Evolutionary conservation across 2,329 filamentous ascomycete species (phyloP).

Genomic region (Stemphylium vesicarium): DNA sequence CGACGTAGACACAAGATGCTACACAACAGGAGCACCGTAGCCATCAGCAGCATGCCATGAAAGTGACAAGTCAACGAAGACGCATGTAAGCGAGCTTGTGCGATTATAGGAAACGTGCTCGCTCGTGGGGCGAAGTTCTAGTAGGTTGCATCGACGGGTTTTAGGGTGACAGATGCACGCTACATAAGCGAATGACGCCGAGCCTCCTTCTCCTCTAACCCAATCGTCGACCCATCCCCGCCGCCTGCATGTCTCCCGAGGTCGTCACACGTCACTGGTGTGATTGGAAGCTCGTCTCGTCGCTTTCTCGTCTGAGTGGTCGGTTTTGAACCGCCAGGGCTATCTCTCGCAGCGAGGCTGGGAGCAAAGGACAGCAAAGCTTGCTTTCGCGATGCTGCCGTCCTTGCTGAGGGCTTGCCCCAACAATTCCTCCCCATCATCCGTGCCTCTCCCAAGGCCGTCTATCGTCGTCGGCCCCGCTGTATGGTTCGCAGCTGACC

Average conservation of each 20-base stretch:
- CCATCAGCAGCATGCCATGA: neutral
- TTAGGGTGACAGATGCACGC: neutral
- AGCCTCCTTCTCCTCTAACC: neutral
- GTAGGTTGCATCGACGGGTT: too few species aligned
- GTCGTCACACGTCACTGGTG: slow-evolving; percentile 2
- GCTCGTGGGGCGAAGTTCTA: too few species aligned
- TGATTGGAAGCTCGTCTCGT: neutral
- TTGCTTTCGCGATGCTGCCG: neutral
- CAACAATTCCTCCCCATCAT: neutral
- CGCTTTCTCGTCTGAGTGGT: neutral
- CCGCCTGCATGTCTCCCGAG: neutral
- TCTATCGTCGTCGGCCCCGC: neutral
- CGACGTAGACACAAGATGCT: too few species aligned
- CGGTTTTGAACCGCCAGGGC: neutral
- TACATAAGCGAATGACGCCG: slow-evolving; percentile 3
- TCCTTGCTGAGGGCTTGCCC: neutral
- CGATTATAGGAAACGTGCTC: neutral
- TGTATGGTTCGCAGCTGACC: neutral
- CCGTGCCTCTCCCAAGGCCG: neutral
- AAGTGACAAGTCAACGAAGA: neutral
- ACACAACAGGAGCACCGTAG: too few species aligned
- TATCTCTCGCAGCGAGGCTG: neutral
- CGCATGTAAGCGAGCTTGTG: neutral
- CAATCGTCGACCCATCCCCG: neutral
- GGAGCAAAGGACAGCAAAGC: neutral